A percentile compares a stretch with the other conserved stretches of the same genome.
Conservation (phyloP, 2,329 filamentous ascomycete genomes). For the Penicillium sp. region DNA sequence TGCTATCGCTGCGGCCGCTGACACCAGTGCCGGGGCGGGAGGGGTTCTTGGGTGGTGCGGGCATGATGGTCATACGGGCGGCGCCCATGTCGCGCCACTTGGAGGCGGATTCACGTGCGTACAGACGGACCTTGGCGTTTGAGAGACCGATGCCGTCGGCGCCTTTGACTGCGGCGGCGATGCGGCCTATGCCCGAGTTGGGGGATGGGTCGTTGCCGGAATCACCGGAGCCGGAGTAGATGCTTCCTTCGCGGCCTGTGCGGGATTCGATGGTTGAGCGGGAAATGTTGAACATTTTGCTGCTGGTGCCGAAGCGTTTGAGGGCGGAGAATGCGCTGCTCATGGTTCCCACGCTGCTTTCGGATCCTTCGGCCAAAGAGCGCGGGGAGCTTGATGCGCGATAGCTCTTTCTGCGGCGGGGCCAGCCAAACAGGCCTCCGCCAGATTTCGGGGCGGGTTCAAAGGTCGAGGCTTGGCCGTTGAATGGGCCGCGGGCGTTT, state of each 20-base stretch:
- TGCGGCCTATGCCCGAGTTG: constrained; percentile 57
- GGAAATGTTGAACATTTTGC: constrained; percentile 76
- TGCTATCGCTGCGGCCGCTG: constrained; percentile 49
- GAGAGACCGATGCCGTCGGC: constrained; percentile 62
- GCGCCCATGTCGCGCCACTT: constrained; percentile 93
- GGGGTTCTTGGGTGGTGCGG: constrained; percentile 44
- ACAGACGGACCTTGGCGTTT: constrained; percentile 82
- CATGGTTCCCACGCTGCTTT: constrained; percentile 72
- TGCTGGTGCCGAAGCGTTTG: constrained; percentile 69
- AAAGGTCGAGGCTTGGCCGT: constrained; percentile 50
- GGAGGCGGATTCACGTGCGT: constrained; percentile 68
- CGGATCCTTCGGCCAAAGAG: constrained; percentile 61
- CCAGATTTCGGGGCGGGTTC: constrained; percentile 44
- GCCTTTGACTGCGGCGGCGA: constrained; percentile 47
- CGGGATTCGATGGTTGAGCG: constrained; percentile 68
- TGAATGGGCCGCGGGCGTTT: constrained; percentile 63
- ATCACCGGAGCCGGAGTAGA: constrained; percentile 58
- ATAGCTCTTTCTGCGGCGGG: constrained; percentile 53
- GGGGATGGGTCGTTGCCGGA: constrained; percentile 50
- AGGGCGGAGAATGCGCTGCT: constrained; percentile 77
- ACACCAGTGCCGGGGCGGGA: constrained; percentile 43
- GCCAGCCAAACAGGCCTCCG: constrained; percentile 50
- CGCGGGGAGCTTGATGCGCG: constrained; percentile 56
- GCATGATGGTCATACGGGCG: constrained; percentile 77
- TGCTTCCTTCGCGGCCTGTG: constrained; percentile 52